Percentiles rank a stretch among this genome's conserved stretches.
phyloP scores from a whole-genome alignment of 257 asterid species.

The Craterostigma plantagineum region DNA sequence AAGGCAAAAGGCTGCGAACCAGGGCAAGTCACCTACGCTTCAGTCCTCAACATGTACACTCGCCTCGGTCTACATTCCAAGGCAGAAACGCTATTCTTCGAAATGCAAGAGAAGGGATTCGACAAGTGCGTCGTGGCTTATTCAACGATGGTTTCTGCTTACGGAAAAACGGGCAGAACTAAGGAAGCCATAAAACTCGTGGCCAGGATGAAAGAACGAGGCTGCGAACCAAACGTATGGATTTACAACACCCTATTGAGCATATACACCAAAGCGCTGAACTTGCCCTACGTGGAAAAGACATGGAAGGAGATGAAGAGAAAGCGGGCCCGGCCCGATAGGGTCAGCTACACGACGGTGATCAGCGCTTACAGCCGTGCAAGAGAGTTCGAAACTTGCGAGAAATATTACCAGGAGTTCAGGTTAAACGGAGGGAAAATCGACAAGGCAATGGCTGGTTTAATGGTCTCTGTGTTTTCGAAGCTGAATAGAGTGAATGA shows the following conservation, averaged over 20 bases:
- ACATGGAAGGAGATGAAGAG: conserved; percentile 79
- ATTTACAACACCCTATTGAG: conserved; percentile 68
- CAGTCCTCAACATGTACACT: conserved; percentile 33
- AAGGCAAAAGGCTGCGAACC: conserved; percentile 36
- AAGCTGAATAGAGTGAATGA: conserved; percentile 59
- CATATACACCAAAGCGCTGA: conserved; percentile 43
- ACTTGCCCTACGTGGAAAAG: conserved; percentile 39
- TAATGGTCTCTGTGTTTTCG: conserved; percentile 68
- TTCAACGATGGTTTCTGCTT: conserved; percentile 63
- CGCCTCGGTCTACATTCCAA: conserved; percentile 34
- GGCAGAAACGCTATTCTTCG: conserved; percentile 43
- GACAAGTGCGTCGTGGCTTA: conserved; percentile 73
- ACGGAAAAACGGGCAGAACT: conserved; percentile 46
- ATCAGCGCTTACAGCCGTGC: conserved; percentile 54
- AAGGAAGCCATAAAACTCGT: conserved; percentile 57
- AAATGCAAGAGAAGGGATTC: conserved; percentile 56
- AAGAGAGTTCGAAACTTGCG: conserved; percentile 35
- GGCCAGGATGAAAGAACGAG: conserved; percentile 67
- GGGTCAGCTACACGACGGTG: conserved; percentile 62
- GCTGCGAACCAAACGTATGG: conserved; percentile 82
- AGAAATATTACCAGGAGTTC: conserved; percentile 38
- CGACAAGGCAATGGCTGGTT: conserved; percentile 73
- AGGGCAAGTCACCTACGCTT: conserved; percentile 92
- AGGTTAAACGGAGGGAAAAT: conserved; percentile 40
- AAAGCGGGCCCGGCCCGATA: conserved; percentile 38